Base-by-base conservation (phyloP, 176 grass and related monocot genomes). In the Triticum dicoccoides region DNA sequence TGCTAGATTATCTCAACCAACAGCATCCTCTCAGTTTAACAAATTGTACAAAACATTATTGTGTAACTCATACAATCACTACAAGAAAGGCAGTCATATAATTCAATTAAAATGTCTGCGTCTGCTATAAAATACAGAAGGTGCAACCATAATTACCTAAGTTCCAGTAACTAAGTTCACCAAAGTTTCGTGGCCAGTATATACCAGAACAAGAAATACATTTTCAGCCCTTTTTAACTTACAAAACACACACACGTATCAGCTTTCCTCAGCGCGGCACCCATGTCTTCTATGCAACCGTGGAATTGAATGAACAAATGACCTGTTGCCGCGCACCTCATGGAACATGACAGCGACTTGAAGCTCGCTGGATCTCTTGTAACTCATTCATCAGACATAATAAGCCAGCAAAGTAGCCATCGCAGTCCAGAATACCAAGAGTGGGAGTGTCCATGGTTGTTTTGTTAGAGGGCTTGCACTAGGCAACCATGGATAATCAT, bases 201-300 rank as follows among this genome's bases (percentile, higher is more conserved):
- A 88, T 91, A 96, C 82, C 88, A 86, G 84, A 91, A 96, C 79
- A 96, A 90, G 86, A 97, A 97, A 88, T 87, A 92, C 87, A 92
- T 79, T 92, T 68, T 32, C 73, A 35, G 89, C 85, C 82, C 76
- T 65, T 77, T 89, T 88, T 76, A 85, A 84, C 82, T 87, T 85
- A 89, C 89, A 87, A 80, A 80, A 71, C 68, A 87, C 78, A 92
- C 78, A 92, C 69, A 75, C 56, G 42, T 70, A 78, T 73, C 81
- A 89, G 85, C 80, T 82, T 75, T 41, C 78, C 80, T 64, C 67
- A n/a, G 79, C 8, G 12, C 34, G 82, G 18, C 39, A 35, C 67
- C 6, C 34, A 58, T 73, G 83, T 92, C 84, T 78, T 59, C 80
- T 86, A 73, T 83, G 73, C 66, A 89, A 84, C 80, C 9, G n/a